phyloP scores from a whole-genome alignment of 176 grass and related monocot species.

The Pharus latifolius region DNA sequence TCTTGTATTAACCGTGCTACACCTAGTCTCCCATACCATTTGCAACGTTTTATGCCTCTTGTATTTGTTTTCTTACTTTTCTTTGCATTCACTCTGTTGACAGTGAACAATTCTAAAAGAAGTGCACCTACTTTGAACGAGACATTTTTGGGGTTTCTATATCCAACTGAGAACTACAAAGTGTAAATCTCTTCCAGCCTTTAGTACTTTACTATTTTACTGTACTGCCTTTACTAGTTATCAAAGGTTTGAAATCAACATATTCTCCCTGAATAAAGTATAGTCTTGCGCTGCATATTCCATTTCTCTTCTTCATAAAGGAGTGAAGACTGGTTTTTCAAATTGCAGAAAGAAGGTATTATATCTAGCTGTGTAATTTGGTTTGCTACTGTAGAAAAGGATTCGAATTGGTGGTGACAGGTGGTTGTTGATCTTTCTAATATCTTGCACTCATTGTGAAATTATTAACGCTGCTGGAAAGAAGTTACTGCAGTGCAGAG shows the following conservation, averaged over 20 bases:
- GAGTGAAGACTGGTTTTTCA: background rate
- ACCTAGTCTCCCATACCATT: no score
- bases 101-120: constrained; percentile 98
- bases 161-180: constrained; percentile 97
- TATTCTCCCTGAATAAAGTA: background rate
- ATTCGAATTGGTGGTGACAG: background rate
- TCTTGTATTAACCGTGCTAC: no score
- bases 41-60: background rate
- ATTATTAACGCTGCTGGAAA: background rate
- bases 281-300: background rate
- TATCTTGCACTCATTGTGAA: background rate
- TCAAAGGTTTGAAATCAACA: background rate
- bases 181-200: constrained; percentile 48
- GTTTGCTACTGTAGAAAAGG: background rate
- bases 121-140: constrained; percentile 76
- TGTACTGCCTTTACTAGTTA: background rate
- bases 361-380: background rate
- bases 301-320: background rate
- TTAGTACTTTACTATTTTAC: background rate
- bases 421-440: background rate
- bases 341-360: background rate
- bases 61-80: background rate
- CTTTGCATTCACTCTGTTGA: constrained; percentile 13
- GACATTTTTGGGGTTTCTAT: constrained; percentile 89
- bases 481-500: background rate